These are phyloP conservation scores for Orobanche coerulescens DNA, from an alignment of 257 asterid genomes.

Conservation along the genomic window DNA sequence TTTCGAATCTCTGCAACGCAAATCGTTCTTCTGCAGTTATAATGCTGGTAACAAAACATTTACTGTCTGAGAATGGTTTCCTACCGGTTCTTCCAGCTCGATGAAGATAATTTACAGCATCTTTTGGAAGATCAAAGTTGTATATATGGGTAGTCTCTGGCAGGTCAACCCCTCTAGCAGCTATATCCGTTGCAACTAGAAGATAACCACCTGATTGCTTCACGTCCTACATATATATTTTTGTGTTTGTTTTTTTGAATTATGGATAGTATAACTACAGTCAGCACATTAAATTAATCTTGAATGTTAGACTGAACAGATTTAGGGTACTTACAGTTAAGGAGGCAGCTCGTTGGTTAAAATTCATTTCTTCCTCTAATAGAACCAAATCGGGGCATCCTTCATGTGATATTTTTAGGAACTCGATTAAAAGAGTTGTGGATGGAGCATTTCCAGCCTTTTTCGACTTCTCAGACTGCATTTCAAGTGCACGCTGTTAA, in stretches of 20 bases:
- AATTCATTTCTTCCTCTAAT: constrained; percentile 76
- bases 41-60: constrained; percentile 74
- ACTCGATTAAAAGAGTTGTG: constrained; percentile 46
- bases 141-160: constrained; percentile 92
- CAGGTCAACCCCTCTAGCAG: constrained; percentile 78
- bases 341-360: constrained; percentile 71
- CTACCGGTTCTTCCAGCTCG: constrained; percentile 97
- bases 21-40: constrained; percentile 69
- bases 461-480: constrained; percentile 90
- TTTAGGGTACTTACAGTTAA: constrained; percentile 42
- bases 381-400: constrained; percentile 50
- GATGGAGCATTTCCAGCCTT: constrained; percentile 72
- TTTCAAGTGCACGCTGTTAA: constrained; percentile 20
- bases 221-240: constrained; percentile 59
- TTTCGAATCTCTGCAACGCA: constrained; percentile 79
- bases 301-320: background rate
- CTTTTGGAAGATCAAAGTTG: constrained; percentile 85
- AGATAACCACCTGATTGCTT: constrained; percentile 62
- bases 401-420: constrained; percentile 36
- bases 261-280: constrained; percentile 7
- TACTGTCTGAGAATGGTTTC: constrained; percentile 82
- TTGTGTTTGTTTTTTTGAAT: no score
- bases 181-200: constrained; percentile 88
- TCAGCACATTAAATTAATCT: constrained; percentile 17
- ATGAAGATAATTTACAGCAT: constrained; percentile 86